Evolutionary conservation across 2,329 filamentous ascomycete species (phyloP).

Genomic region (Penicillium sp.): DNA sequence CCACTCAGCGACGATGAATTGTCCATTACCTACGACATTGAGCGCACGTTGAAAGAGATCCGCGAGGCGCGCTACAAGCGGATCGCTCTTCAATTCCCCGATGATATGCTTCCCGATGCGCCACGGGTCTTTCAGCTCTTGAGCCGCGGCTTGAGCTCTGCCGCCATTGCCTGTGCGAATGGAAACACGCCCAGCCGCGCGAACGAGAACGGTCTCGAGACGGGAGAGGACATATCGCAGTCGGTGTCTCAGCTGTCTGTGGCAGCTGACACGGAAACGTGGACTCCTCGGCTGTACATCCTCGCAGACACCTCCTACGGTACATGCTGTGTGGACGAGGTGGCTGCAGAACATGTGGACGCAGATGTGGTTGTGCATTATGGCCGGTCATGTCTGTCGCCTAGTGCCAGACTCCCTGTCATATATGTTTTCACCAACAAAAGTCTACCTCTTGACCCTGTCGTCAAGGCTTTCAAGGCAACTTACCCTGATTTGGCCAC

Average conservation of each 20-base stretch:
- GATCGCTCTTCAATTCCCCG: constrained; percentile 91
- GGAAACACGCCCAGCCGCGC: constrained; percentile 12
- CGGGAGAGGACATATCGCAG: constrained; percentile 15
- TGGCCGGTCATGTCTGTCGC: constrained; percentile 83
- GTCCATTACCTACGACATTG: constrained; percentile 73
- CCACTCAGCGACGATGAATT: constrained; percentile 62
- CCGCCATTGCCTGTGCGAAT: constrained; percentile 14
- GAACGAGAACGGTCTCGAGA: constrained; percentile 8
- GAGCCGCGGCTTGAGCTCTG: constrained; percentile 44
- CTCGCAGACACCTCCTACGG: constrained; percentile 95
- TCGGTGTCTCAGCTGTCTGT: constrained; percentile 24
- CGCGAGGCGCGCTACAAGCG: constrained; percentile 63
- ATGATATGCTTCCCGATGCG: constrained; percentile 83
- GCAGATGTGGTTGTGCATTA: constrained; percentile 94
- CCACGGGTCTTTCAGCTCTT: constrained; percentile 69
- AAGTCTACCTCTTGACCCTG: constrained; percentile 56
- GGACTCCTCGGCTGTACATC: constrained; percentile 60
- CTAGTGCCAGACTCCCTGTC: constrained; percentile 78
- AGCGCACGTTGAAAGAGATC: constrained; percentile 71
- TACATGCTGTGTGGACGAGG: constrained; percentile 93
- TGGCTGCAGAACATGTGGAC: constrained; percentile 87
- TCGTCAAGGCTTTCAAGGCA: constrained; percentile 56
- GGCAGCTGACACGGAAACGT: constrained; percentile 16
- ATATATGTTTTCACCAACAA: constrained; percentile 84
- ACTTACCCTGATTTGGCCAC: constrained; percentile 60